Evolutionary conservation across 129 eudicot genomes (phyloP), one percentile per base, ranked within the genome.

Genomic region (Lactuca sativa): DNA sequence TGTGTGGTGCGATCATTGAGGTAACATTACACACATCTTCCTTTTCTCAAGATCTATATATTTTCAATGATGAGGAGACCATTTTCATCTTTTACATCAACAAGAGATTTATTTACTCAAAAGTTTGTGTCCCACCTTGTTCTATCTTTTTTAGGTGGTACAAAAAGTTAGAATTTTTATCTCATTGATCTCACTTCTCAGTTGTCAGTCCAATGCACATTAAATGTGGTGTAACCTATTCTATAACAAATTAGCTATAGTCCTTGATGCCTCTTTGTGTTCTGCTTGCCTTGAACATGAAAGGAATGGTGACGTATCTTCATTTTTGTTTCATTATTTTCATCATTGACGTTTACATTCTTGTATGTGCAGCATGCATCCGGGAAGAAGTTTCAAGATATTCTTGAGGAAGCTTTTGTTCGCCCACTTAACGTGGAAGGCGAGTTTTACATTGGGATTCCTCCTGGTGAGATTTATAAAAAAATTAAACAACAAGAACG

Each of bases 1-100:
- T 92, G 47, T 86, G 96, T 81, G 98, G 98, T 52, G 98, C 96
- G 60, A 86, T 92, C 76, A 77, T 92, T 63, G 98, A 92, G 98
- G 98, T 92, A 78, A 55, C 36, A 21, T 10, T 59, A 36, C 75
- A 62, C 44, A 9, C 54, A 5, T 17, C 5, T 40, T 64, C 13
- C 30, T 9, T 47, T 44, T 25, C 43, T 64, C 30, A 25, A 25
- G 30, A 25, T 0, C 30, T 25, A 25, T 21, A 21, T 21, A 21
- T 25, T 25, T 25, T 25, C 30, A 25, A 25, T 25, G 30, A 25
- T 25, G 2, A 25, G 30, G 30, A 25, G 30, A 25, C 30, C 30
- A 25, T 25, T 25, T 25, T 25, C 30, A 25, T 25, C 30, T 0
- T 25, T 25, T 25, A 2, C 30, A 25, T 25, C 30, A 25, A 25